A percentile compares a stretch with the other conserved stretches of the same genome.
Conservation (phyloP, 1,139 yeast genomes). For the Lodderomyces theae region DNA sequence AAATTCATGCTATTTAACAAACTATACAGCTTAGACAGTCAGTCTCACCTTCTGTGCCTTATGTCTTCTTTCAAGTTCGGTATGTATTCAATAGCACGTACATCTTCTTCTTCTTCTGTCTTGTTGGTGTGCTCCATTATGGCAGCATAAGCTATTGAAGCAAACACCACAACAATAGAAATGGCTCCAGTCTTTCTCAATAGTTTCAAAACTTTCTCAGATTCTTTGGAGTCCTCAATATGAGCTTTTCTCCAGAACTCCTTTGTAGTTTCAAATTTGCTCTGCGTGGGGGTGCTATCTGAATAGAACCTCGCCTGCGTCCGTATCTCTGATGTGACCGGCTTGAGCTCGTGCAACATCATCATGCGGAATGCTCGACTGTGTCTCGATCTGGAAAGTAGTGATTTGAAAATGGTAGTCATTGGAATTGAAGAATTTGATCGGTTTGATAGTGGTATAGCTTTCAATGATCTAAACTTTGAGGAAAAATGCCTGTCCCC, state of each 20-base stretch:
- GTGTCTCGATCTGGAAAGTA: conserved; percentile 11
- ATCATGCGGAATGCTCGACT: conserved; percentile 13
- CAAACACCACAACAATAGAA: conserved; percentile 33
- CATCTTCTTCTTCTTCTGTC: conserved; percentile 9
- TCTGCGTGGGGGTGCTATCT: neutral
- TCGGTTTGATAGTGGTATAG: no score
- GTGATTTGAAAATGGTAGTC: conserved; percentile 9
- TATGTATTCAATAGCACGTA: conserved; percentile 10
- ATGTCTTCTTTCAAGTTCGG: conserved; percentile 24
- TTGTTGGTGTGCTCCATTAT: conserved; percentile 13
- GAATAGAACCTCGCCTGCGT: conserved; percentile 3
- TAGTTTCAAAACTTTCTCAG: conserved; percentile 28
- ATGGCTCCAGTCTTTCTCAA: conserved; percentile 34
- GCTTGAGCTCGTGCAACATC: conserved; percentile 13
- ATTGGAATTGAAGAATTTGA: neutral
- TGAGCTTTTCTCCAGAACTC: conserved; percentile 25
- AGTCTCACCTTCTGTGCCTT: conserved; percentile 12
- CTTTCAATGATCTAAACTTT: no score
- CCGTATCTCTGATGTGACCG: conserved; percentile 8
- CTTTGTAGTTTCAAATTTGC: conserved; percentile 8
- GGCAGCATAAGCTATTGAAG: conserved; percentile 34
- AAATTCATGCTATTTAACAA: neutral
- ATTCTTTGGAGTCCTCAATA: conserved; percentile 33
- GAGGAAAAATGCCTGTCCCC: no score
- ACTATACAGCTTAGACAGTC: no score